Base-by-base conservation (phyloP, 371 early-diverging fungal species). In the Capniomyces stellatus region DNA sequence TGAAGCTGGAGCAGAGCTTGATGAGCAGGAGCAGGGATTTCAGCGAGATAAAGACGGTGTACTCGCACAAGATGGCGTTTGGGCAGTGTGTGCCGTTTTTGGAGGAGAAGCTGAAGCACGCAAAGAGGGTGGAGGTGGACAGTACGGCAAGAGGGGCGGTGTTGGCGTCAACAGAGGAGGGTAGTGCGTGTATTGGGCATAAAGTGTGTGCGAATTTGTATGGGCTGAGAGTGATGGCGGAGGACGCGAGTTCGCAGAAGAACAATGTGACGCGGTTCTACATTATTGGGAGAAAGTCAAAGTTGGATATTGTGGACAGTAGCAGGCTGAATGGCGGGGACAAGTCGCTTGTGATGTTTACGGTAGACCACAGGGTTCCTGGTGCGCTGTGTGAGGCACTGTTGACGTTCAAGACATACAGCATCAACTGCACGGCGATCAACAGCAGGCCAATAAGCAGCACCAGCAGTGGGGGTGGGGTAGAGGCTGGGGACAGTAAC, bases 401-500 rank as follows among this genome's bases (percentile, higher is more conserved):
- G 29, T 78, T 75, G 48, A 81, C 84, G 21, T 83, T 95, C 71
- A 89, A 87, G 61, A 77, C 82, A 51, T 65, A 79, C 56, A 64
- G 70, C 24, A 69, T 95, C 58, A 92, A 91, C 64, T 63, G 92
- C 52, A 88, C 87, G 47, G 87, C 87, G 48, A 92, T 93, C 57
- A 91, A 92, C 64, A 85, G 90, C 21, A 79, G 92, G 19, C 95
- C 95, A 0, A n/a, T n/a, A n/a, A n/a, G n/a, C n/a, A n/a, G n/a
- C n/a, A n/a, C n/a, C n/a, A n/a, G n/a, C n/a, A n/a, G n/a, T n/a
- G n/a, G n/a, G n/a, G n/a, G n/a, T n/a, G n/a, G n/a, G n/a, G n/a
- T n/a, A n/a, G n/a, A n/a, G n/a, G 81, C 82, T 28, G 75, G 82
- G 13, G 69, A 76, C 51, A 73, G 77, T 40, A 82, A 78, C 50